A percentile compares a stretch with the other conserved stretches of the same genome.
Conservation (phyloP, 352 stramenopile genomes). For the Phytophthora boehmeriae region DNA sequence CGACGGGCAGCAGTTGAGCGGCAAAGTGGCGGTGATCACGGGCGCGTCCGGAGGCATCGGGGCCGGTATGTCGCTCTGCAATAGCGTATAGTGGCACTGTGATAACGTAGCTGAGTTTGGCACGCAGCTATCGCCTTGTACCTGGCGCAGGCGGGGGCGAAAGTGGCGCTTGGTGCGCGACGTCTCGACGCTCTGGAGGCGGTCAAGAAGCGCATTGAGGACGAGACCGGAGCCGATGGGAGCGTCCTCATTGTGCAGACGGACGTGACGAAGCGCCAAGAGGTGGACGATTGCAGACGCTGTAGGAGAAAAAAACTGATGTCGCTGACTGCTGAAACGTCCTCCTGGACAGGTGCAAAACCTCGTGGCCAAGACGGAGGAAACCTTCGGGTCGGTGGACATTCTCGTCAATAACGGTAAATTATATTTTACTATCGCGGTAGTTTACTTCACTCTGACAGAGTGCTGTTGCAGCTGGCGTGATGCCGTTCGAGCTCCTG, state of each 20-base stretch:
- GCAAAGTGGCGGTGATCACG: constrained; percentile 89
- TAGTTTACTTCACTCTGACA: background rate
- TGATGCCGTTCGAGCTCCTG: constrained; percentile 94
- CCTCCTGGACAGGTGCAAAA: constrained; percentile 44
- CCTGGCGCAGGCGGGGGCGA: constrained; percentile 75
- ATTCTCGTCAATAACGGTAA: constrained; percentile 91
- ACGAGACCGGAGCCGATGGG: constrained; percentile 28
- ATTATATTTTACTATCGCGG: background rate
- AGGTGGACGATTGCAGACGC: constrained; percentile 11
- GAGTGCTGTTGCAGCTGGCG: constrained; percentile 58
- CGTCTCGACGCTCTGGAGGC: constrained; percentile 63
- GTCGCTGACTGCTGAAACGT: background rate
- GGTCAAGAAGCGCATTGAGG: constrained; percentile 42
- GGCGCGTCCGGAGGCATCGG: constrained; percentile 91
- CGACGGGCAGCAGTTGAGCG: constrained; percentile 45
- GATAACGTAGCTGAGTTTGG: background rate
- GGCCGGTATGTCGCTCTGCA: constrained; percentile 29
- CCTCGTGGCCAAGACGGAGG: constrained; percentile 63
- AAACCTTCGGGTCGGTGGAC: constrained; percentile 74
- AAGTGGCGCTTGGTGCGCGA: constrained; percentile 83
- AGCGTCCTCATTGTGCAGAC: constrained; percentile 51
- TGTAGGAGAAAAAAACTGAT: background rate
- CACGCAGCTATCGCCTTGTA: constrained; percentile 64
- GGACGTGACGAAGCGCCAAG: constrained; percentile 73
- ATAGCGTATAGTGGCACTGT: background rate